Conservation (phyloP, 2,329 filamentous ascomycete genomes). For the Ascochyta fabae region DNA sequence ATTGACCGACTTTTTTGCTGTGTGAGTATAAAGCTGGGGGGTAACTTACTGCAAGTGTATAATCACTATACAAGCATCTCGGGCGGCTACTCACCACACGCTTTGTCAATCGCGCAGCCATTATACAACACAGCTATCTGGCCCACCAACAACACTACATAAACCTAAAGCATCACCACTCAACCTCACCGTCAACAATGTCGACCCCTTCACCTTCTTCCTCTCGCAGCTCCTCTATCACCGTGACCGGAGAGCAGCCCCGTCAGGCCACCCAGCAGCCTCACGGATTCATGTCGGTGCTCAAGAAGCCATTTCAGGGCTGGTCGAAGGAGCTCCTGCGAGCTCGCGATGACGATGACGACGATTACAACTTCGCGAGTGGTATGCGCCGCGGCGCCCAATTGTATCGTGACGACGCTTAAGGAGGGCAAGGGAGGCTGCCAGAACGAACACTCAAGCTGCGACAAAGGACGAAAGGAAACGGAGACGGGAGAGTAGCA, state of each 20-base stretch:
- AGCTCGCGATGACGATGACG: conserved; percentile 42
- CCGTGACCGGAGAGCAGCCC: neutral
- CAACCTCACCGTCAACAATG: neutral
- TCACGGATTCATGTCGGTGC: conserved; percentile 21
- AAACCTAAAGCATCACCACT: neutral
- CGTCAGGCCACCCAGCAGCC: neutral
- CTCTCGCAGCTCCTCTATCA: conserved; percentile 13
- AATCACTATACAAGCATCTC: neutral
- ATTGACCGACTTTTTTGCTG: neutral
- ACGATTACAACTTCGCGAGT: conserved; percentile 47
- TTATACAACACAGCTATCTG: neutral
- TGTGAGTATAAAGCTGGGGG: neutral
- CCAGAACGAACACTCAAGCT: no score
- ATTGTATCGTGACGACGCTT: conserved; percentile 12
- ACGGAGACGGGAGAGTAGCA: neutral
- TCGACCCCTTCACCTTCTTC: conserved; percentile 9
- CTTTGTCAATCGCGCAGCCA: neutral
- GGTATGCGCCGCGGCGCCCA: conserved; percentile 28
- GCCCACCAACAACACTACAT: neutral
- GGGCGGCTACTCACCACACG: neutral
- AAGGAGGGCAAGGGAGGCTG: neutral
- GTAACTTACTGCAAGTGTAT: neutral
- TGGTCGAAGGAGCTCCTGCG: conserved; percentile 44
- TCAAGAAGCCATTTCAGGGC: conserved; percentile 46
- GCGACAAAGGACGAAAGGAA: neutral